Conservation (phyloP, 2,329 filamentous ascomycete species). For the Penicillium sp. region DNA sequence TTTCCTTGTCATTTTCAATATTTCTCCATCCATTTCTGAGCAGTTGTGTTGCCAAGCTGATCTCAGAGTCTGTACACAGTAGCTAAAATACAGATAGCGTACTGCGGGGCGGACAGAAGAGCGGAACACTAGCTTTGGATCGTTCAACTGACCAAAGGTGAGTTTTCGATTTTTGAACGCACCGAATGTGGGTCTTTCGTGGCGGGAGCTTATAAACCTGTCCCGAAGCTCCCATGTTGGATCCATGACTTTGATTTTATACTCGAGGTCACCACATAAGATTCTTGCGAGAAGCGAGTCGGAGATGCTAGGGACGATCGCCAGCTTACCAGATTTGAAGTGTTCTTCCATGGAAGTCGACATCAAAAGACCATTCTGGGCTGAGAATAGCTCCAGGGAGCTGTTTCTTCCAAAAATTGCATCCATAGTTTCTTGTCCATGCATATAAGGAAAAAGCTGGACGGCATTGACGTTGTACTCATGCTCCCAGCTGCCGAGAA, state of each 20-base stretch:
- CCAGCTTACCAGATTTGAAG: neutral
- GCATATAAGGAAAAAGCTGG: slow-evolving; percentile 15
- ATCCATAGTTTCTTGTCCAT: slow-evolving; percentile 19
- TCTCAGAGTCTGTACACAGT: neutral
- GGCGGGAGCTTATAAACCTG: neutral
- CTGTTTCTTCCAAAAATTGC: slow-evolving; percentile 16
- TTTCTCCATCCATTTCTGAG: neutral
- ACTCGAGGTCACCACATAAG: neutral
- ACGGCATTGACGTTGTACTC: neutral
- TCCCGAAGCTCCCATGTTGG: neutral
- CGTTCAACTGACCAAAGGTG: neutral
- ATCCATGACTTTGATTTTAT: neutral
- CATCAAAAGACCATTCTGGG: slow-evolving; percentile 6
- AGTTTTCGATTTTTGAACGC: neutral
- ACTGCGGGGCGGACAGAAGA: neutral
- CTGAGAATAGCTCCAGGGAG: slow-evolving; percentile 16
- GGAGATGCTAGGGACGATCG: neutral
- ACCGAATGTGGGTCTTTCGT: neutral
- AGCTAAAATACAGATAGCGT: neutral
- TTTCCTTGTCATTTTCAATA: neutral
- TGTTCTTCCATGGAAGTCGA: neutral
- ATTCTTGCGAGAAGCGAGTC: neutral
- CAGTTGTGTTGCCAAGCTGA: neutral
- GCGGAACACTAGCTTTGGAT: neutral
- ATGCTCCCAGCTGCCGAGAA: neutral